Evolutionary conservation across 192 early-diverging fungal genomes (phyloP), one percentile per base, ranked within the genome.

Genomic region (Mortierella antarctica): DNA sequence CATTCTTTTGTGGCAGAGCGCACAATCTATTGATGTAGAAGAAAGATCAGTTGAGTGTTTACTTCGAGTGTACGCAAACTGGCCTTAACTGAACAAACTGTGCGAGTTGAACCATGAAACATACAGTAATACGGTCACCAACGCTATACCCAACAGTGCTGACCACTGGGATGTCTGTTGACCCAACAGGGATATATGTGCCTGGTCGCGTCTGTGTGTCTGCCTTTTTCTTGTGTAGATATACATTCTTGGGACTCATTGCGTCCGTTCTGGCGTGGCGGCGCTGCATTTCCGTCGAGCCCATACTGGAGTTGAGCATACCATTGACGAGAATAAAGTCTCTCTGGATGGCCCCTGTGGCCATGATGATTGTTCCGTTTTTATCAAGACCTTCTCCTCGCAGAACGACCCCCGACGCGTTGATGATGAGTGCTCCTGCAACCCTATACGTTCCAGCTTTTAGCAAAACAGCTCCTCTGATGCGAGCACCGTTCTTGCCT

Each of bases 311-410:
- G 44, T 45, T 50, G 2, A 80, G 65, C 70, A 80, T 80, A 5
- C 77, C 77, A 21, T 80, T 72, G 44, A 80, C 77, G 2, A 80
- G 51, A 31, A 80, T 72, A 41, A 80, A 80, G 48, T 80, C 77
- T 1, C 77, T 57, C 18, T 80, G 77, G 39, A 80, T 80, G 40
- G 65, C 62, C 31, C 77, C 77, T 9, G 77, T 80, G 2, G 77
- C 77, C 1, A 80, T 44, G 18, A 80, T 60, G 7, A 68, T 57
- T 14, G 77, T 80, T 23, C 77, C 77, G 15, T 63, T 14, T 2
- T 72, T 55, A 56, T 72, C 77, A n/a, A 72, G 70, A n/a, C 77
- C 77, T 47, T 80, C 77, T 5, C 77, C 77, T 57, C 77, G 46
- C 31, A 80, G n/a, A 1, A 80, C 63, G 11, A 72, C 65, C 10